These are phyloP conservation scores for Apiotrichum sp. DNA, from an alignment of 1,284 basidiomycete genomes.

Conservation along the genomic window DNA sequence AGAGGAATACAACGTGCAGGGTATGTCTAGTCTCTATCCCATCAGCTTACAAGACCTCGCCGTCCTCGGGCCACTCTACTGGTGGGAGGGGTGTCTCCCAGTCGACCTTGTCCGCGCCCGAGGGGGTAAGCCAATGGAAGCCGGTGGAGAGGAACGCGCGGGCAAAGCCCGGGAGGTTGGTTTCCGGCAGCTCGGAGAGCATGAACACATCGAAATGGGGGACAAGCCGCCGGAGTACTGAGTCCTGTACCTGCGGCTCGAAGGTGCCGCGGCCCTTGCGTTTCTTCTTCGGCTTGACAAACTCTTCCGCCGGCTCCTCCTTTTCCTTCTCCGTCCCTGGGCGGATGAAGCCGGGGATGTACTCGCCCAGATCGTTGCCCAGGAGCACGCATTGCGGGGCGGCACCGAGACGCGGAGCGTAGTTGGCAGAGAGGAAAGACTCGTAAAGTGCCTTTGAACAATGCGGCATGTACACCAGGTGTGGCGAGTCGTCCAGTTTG, in stretches of 20 bases:
- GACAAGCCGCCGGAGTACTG: slow-evolving; percentile 35
- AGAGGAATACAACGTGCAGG: background rate
- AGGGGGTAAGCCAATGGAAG: slow-evolving; percentile 34
- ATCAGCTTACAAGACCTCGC: slow-evolving; percentile 24
- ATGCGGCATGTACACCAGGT: slow-evolving; percentile 41
- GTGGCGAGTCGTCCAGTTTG: slow-evolving; percentile 12
- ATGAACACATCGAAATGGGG: slow-evolving; percentile 27
- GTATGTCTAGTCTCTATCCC: background rate
- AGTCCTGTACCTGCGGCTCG: slow-evolving; percentile 19
- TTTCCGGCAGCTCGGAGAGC: slow-evolving; percentile 33
- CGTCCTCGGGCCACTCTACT: slow-evolving; percentile 36
- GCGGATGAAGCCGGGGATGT: slow-evolving; percentile 28
- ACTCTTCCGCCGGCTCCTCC: slow-evolving; percentile 19
- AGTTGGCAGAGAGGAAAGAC: slow-evolving; percentile 32
- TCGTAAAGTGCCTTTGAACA: slow-evolving; percentile 40
- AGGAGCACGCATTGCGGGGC: slow-evolving; percentile 23
- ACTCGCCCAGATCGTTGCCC: slow-evolving; percentile 41
- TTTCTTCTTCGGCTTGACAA: slow-evolving; percentile 41
- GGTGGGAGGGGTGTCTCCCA: slow-evolving; percentile 35
- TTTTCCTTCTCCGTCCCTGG: background rate
- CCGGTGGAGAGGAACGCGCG: slow-evolving; percentile 37
- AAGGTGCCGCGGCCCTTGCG: slow-evolving; percentile 22
- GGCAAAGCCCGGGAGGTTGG: slow-evolving; percentile 41
- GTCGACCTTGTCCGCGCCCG: slow-evolving; percentile 22
- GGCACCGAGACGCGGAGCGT: slow-evolving; percentile 11